These are phyloP conservation scores for Phytophthora pistaciae DNA, from an alignment of 352 stramenopile species.

Conservation along the genomic window DNA sequence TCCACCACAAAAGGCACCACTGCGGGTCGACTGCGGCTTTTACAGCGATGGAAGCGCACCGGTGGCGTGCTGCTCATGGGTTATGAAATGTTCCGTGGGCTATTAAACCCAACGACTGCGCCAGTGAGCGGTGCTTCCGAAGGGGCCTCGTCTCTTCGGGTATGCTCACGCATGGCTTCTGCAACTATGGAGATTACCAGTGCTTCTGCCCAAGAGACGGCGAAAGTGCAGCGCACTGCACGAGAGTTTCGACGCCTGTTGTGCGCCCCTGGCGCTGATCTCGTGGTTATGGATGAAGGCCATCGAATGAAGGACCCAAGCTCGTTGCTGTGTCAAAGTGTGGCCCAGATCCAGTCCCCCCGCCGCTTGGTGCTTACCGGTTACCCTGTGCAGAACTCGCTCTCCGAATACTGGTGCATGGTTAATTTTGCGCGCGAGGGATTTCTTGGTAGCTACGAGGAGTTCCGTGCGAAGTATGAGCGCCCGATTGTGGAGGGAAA, in stretches of 20 bases:
- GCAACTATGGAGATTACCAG: slow-evolving; percentile 78
- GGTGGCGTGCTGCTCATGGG: slow-evolving; percentile 88
- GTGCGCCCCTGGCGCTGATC: slow-evolving; percentile 70
- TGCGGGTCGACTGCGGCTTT: slow-evolving; percentile 54
- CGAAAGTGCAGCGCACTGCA: slow-evolving; percentile 62
- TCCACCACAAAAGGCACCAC: slow-evolving; percentile 64
- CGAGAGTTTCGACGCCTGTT: slow-evolving; percentile 64
- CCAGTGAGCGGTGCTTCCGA: slow-evolving; percentile 33
- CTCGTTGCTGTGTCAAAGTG: slow-evolving; percentile 84
- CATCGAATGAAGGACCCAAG: slow-evolving; percentile 90
- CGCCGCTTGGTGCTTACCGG: slow-evolving; percentile 93
- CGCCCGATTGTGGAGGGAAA: slow-evolving; percentile 85
- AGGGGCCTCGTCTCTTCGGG: slow-evolving; percentile 58
- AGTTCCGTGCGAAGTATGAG: slow-evolving; percentile 83
- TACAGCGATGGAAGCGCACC: slow-evolving; percentile 78
- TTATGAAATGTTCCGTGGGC: slow-evolving; percentile 91
- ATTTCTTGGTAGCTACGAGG: slow-evolving; percentile 79
- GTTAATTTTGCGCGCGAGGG: slow-evolving; percentile 87
- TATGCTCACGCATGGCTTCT: slow-evolving; percentile 70
- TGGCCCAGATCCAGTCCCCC: slow-evolving; percentile 79
- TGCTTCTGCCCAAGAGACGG: slow-evolving; percentile 50
- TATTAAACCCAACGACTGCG: slow-evolving; percentile 77
- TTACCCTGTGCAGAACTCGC: slow-evolving; percentile 96
- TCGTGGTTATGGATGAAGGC: slow-evolving; percentile 90
- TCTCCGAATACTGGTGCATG: slow-evolving; percentile 94